A percentile compares a stretch with the other conserved stretches of the same genome.
phyloP scores from a whole-genome alignment of 306 rosid genomes.

The Rosa lucieae region DNA sequence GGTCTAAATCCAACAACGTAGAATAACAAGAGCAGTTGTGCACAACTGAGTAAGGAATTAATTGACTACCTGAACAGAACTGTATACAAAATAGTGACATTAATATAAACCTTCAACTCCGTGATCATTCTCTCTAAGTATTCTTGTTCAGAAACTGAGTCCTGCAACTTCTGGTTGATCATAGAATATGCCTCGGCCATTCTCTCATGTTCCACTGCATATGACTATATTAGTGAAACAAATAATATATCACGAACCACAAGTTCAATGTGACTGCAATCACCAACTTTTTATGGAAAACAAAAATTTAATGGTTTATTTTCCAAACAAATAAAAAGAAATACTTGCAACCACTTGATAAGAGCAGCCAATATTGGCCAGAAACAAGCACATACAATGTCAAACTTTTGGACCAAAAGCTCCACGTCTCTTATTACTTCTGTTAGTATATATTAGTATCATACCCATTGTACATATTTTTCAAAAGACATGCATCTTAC shows the following conservation, averaged over 20 bases:
- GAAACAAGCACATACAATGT: constrained; percentile 4
- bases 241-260: constrained; percentile 12
- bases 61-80: neutral
- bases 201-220: constrained; percentile 89
- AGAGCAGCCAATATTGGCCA: neutral
- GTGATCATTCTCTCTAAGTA: constrained; percentile 65
- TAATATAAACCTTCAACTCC: constrained; percentile 64
- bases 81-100: neutral
- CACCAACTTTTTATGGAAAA: neutral
- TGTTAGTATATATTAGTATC: neutral
- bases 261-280: constrained; percentile 19
- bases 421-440: neutral
- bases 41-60: neutral
- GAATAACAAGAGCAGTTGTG: neutral
- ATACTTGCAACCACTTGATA: neutral
- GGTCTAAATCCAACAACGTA: neutral
- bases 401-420: too few species aligned
- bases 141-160: constrained; percentile 55
- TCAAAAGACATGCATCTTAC: neutral
- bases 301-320: neutral
- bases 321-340: neutral
- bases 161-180: constrained; percentile 75
- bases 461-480: neutral
- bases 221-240: constrained; percentile 11
- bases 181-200: constrained; percentile 74